These are phyloP conservation scores for Neonectria ditissima DNA, from an alignment of 2,329 filamentous ascomycete species.

Conservation along the genomic window DNA sequence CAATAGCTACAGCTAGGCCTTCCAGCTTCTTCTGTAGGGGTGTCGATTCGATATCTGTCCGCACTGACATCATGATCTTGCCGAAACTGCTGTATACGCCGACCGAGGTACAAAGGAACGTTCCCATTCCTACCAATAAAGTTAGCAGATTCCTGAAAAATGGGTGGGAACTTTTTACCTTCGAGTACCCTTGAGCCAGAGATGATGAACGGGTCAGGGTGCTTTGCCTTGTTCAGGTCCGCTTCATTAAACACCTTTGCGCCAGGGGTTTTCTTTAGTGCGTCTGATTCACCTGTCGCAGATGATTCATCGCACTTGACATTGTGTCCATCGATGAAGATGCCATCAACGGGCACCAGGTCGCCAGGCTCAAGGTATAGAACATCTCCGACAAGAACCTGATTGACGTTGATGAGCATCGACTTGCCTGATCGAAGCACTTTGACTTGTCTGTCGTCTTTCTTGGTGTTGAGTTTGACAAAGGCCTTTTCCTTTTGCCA, in stretches of 20 bases:
- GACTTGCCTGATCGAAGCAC: constrained; percentile 74
- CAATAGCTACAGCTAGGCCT: constrained; percentile 48
- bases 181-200: constrained; percentile 65
- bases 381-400: constrained; percentile 76
- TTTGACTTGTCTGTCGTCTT: constrained; percentile 73
- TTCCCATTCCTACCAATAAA: constrained; percentile 55
- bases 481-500: constrained; percentile 76
- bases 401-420: constrained; percentile 70
- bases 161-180: constrained; percentile 44
- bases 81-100: constrained; percentile 64
- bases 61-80: constrained; percentile 65
- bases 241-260: constrained; percentile 64
- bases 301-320: constrained; percentile 77
- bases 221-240: constrained; percentile 60
- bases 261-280: constrained; percentile 73
- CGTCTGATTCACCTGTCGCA: constrained; percentile 77
- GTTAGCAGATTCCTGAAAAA: neutral
- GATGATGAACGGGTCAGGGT: constrained; percentile 73
- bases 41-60: constrained; percentile 61
- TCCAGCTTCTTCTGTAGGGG: constrained; percentile 65
- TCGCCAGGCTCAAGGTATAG: constrained; percentile 76
- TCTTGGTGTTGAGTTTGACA: constrained; percentile 69
- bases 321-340: constrained; percentile 67
- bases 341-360: constrained; percentile 75
- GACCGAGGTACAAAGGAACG: constrained; percentile 64